Conservation (phyloP, 345 rosid species). For the Brassica cretica region DNA sequence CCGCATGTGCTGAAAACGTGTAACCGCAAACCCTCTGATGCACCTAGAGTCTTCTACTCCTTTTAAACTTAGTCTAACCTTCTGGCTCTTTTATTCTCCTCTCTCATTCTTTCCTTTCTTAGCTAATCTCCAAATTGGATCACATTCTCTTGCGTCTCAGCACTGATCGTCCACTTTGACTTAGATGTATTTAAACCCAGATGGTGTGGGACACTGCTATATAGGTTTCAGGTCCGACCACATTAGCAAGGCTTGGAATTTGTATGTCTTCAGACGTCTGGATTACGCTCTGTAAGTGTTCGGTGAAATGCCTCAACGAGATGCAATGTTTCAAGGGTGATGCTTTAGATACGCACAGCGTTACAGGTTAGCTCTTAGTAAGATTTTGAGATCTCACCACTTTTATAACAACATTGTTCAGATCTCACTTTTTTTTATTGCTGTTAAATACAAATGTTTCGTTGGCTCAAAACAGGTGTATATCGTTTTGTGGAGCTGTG, state of each 20-base stretch:
- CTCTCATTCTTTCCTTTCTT: too few species aligned
- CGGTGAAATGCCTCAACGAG: conserved; percentile 24
- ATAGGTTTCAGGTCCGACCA: not conserved
- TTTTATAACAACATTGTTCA: not conserved
- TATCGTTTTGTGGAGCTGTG: not conserved
- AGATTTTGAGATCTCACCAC: too few species aligned
- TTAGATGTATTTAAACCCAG: not conserved
- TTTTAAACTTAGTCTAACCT: not conserved
- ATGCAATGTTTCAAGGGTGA: not conserved
- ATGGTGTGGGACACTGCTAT: not conserved
- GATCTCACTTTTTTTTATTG: not conserved
- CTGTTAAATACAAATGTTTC: not conserved
- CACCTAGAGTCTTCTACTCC: not conserved
- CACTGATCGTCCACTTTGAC: not conserved
- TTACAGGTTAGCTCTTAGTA: not conserved
- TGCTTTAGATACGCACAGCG: too few species aligned
- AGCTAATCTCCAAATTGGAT: too few species aligned
- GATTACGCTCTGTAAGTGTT: conserved; percentile 2
- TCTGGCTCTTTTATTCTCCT: too few species aligned
- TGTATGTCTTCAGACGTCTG: not conserved
- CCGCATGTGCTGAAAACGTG: too few species aligned
- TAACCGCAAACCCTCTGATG: too few species aligned
- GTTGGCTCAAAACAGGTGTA: not conserved
- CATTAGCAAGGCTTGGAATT: not conserved
- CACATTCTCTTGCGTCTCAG: not conserved